Conservation (phyloP, 2,329 filamentous ascomycete genomes). For the Trichoderma sp. region DNA sequence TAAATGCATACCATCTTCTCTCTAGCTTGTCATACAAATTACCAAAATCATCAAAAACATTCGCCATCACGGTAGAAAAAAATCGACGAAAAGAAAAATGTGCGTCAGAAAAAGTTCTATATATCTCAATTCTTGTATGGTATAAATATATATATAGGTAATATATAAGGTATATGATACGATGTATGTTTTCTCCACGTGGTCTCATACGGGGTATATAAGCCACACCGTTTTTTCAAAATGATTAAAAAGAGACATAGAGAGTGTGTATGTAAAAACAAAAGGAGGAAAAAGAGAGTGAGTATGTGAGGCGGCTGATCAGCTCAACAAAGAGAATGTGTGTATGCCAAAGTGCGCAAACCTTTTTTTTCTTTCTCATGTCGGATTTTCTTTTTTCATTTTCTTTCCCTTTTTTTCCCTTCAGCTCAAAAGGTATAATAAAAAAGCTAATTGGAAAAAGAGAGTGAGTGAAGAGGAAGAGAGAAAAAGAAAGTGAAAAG, state of each 20-base stretch:
- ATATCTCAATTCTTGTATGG: not conserved
- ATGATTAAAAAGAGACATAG: constrained; percentile 3
- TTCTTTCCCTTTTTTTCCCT: not conserved
- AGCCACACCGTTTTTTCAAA: constrained; percentile 10
- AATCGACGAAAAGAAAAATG: not conserved
- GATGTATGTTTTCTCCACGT: constrained; percentile 17
- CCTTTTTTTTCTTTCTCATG: not conserved
- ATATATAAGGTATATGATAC: not conserved
- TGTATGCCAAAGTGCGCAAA: not conserved
- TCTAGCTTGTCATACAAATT: not conserved
- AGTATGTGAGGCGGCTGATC: not conserved
- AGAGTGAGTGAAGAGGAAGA: not conserved
- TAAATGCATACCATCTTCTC: not conserved
- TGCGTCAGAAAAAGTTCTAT: not conserved
- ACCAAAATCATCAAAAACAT: not conserved
- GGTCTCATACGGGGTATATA: constrained; percentile 7
- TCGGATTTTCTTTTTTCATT: not conserved
- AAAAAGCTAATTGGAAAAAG: not conserved
- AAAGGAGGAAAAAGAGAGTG: not conserved
- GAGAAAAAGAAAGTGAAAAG: not conserved
- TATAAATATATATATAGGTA: not conserved
- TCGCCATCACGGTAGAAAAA: not conserved
- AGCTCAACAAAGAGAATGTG: not conserved
- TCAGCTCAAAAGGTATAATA: not conserved
- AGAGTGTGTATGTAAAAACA: not conserved